Conservation (phyloP, 495 filamentous ascomycete genomes). For the Penicillium angulare region DNA sequence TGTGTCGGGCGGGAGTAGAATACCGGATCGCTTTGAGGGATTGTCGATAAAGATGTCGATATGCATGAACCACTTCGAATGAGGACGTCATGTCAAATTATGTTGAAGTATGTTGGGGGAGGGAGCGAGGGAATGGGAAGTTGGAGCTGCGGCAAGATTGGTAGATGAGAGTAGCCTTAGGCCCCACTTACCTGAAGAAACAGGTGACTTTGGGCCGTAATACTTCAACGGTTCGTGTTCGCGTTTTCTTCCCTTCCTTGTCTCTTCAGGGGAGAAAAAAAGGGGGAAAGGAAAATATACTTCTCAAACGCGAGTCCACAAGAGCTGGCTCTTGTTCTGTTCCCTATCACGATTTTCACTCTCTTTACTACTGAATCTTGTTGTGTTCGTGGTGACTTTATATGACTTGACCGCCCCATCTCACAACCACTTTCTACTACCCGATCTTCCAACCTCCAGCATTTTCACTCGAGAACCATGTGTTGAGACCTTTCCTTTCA, state of each 20-base stretch:
- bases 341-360: too few relatives aligned
- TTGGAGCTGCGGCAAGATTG: background rate
- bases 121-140: background rate
- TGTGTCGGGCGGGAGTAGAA: slow-evolving; percentile 71
- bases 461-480: slow-evolving; percentile 2
- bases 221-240: background rate
- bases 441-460: background rate
- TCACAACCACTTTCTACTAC: background rate
- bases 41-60: slow-evolving; percentile 73
- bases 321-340: too few relatives aligned
- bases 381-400: background rate
- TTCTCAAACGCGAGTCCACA: too few relatives aligned
- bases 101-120: background rate
- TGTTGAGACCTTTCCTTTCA: slow-evolving; percentile 7
- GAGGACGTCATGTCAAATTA: background rate
- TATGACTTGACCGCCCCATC: slow-evolving; percentile 18
- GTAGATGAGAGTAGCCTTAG: slow-evolving; percentile 14
- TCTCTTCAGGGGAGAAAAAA: background rate
- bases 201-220: slow-evolving; percentile 32
- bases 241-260: background rate
- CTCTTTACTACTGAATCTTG: too few relatives aligned
- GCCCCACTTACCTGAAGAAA: slow-evolving; percentile 18
- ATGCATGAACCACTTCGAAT: slow-evolving; percentile 64
- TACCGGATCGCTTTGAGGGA: slow-evolving; percentile 77
- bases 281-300: too few relatives aligned